These are phyloP conservation scores for Volvox africanus DNA, from an alignment of 139 green algal species.

Conservation along the genomic window DNA sequence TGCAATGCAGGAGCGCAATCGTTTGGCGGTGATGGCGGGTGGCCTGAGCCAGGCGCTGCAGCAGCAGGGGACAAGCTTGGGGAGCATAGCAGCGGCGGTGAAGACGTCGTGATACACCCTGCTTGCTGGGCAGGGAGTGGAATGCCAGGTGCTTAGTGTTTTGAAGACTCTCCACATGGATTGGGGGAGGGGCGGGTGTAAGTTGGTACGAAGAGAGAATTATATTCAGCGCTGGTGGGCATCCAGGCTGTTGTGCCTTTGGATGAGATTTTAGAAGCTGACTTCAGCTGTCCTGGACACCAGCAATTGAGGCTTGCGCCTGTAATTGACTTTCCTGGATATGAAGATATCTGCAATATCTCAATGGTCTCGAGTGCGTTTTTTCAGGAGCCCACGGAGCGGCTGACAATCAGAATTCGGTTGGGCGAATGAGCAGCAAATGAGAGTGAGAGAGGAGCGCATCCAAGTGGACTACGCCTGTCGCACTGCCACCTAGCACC, in stretches of 20 bases:
- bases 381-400: too few relatives aligned
- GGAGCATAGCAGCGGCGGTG: neutral
- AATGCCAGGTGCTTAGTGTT: neutral
- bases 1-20: constrained; percentile 6
- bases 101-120: neutral
- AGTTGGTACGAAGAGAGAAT: neutral
- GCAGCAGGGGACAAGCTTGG: neutral
- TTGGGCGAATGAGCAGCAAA: neutral
- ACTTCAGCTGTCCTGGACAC: neutral
- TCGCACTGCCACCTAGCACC: neutral
- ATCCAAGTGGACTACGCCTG: neutral
- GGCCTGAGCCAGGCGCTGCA: constrained; percentile 42
- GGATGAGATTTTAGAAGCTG: neutral
- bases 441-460: neutral
- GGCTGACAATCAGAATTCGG: neutral
- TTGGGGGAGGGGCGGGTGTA: neutral
- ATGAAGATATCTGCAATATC: too few relatives aligned
- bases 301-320: too few relatives aligned
- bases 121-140: neutral
- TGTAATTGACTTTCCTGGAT: too few relatives aligned
- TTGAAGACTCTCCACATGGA: neutral
- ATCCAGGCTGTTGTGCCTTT: neutral
- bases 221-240: too few relatives aligned
- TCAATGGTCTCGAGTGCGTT: too few relatives aligned
- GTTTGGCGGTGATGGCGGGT: neutral